Evolutionary conservation across 1,284 basidiomycete species (phyloP).

Genomic region (Cryptococcus sp.): DNA sequence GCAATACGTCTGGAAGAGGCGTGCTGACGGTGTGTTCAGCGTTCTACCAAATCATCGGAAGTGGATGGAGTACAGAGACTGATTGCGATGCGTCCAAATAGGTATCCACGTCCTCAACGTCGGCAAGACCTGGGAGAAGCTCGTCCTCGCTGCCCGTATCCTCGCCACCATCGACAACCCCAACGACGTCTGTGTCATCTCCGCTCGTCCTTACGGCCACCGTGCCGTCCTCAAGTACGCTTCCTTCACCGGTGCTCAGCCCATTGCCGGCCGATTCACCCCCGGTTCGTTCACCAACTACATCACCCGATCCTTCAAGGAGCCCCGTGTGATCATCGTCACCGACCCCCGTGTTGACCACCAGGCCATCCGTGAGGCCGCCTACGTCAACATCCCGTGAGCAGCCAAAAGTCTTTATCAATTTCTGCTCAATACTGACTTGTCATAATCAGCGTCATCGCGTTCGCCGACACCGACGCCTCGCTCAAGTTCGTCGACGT

Average conservation of each 20-base stretch:
- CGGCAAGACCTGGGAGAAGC: slow-evolving; percentile 99
- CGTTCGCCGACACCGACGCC: slow-evolving; percentile 97
- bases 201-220: slow-evolving; percentile 97
- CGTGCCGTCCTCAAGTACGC: slow-evolving; percentile 98
- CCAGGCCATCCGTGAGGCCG: slow-evolving; percentile 99
- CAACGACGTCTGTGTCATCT: slow-evolving; percentile 96
- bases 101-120: slow-evolving; percentile 97
- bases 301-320: slow-evolving; percentile 99
- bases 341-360: slow-evolving; percentile 99
- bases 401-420: slow-evolving; percentile 9
- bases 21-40: slow-evolving; percentile 78
- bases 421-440: background rate
- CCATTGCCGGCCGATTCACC: slow-evolving; percentile 98
- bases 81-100: slow-evolving; percentile 41
- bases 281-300: slow-evolving; percentile 99
- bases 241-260: slow-evolving; percentile 95
- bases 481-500: slow-evolving; percentile 97
- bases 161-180: slow-evolving; percentile 97
- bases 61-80: too few relatives aligned
- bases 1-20: slow-evolving; percentile 95
- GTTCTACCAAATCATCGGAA: background rate
- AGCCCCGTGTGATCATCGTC: slow-evolving; percentile 96
- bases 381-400: slow-evolving; percentile 96
- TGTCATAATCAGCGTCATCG: slow-evolving; percentile 68
- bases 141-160: slow-evolving; percentile 90